phyloP scores from a whole-genome alignment of 495 filamentous ascomycete species.

The Aspergillus affinis region DNA sequence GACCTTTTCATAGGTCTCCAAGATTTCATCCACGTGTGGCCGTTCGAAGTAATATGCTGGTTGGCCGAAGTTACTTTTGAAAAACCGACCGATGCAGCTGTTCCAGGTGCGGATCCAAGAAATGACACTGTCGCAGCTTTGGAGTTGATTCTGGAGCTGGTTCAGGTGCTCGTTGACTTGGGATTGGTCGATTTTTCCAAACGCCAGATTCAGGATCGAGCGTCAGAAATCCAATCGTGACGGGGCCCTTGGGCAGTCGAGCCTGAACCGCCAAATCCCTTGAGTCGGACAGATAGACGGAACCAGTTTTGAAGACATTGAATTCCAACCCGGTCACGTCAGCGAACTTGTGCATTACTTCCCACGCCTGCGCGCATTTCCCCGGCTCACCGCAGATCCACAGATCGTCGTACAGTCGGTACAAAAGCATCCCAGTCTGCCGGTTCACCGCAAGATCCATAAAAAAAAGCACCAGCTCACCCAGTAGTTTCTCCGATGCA shows the following conservation, averaged over 20 bases:
- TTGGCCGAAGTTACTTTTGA: conserved; percentile 58
- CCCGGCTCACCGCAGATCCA: conserved; percentile 56
- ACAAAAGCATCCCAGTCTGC: conserved; percentile 47
- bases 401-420: conserved; percentile 59
- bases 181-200: conserved; percentile 48
- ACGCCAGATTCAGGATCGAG: conserved; percentile 16
- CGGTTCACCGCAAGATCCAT: conserved; percentile 60
- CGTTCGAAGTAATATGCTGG: conserved; percentile 58
- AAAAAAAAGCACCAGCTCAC: conserved; percentile 57
- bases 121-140: conserved; percentile 46
- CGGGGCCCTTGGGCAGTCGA: conserved; percentile 20
- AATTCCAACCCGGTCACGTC: conserved; percentile 50
- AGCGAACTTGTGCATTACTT: conserved; percentile 47
- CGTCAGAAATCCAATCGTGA: conserved; percentile 29
- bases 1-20: conserved; percentile 53
- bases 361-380: conserved; percentile 52
- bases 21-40: conserved; percentile 54
- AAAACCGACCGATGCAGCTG: conserved; percentile 57
- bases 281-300: conserved; percentile 38
- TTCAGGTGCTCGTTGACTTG: conserved; percentile 55
- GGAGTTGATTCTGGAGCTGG: conserved; percentile 54
- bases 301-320: conserved; percentile 53
- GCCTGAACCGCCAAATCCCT: conserved; percentile 6
- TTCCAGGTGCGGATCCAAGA: conserved; percentile 63
- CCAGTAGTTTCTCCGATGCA: conserved; percentile 50